Conservation (phyloP, 768 basidiomycete species). For the Russula brevipes region DNA sequence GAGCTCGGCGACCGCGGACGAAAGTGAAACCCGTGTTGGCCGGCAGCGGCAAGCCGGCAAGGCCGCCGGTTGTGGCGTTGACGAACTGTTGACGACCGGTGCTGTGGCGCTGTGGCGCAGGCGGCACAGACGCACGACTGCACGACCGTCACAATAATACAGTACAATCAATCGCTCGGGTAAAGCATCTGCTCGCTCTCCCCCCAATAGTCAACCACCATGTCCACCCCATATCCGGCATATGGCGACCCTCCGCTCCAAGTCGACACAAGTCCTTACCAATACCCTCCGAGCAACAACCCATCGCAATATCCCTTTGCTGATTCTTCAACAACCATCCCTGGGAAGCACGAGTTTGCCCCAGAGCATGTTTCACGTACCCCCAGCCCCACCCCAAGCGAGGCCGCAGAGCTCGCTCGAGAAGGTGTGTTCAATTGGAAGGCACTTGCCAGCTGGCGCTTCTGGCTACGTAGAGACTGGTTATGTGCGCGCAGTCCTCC, state of each 20-base stretch:
- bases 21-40: too few relatives aligned
- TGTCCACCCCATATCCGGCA: slow-evolving; percentile 26
- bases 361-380: slow-evolving; percentile 26
- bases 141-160: too few relatives aligned
- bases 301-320: not conserved
- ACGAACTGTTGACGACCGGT: too few relatives aligned
- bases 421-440: slow-evolving; percentile 32
- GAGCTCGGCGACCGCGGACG: too few relatives aligned
- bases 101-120: too few relatives aligned
- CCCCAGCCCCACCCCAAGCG: slow-evolving; percentile 36
- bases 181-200: too few relatives aligned
- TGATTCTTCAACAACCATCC: slow-evolving; percentile 13
- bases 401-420: slow-evolving; percentile 31
- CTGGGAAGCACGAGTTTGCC: slow-evolving; percentile 14
- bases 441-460: slow-evolving; percentile 29
- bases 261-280: slow-evolving; percentile 1
- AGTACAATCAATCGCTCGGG: too few relatives aligned
- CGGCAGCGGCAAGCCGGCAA: too few relatives aligned
- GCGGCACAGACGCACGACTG: too few relatives aligned
- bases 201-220: not conserved
- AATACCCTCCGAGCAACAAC: slow-evolving; percentile 20
- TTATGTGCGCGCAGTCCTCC: slow-evolving; percentile 29
- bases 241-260: slow-evolving; percentile 11
- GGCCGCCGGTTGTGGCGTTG: too few relatives aligned
- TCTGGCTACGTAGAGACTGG: slow-evolving; percentile 35